phyloP scores from a whole-genome alignment of 345 rosid species.

The Gossypium turneri region DNA sequence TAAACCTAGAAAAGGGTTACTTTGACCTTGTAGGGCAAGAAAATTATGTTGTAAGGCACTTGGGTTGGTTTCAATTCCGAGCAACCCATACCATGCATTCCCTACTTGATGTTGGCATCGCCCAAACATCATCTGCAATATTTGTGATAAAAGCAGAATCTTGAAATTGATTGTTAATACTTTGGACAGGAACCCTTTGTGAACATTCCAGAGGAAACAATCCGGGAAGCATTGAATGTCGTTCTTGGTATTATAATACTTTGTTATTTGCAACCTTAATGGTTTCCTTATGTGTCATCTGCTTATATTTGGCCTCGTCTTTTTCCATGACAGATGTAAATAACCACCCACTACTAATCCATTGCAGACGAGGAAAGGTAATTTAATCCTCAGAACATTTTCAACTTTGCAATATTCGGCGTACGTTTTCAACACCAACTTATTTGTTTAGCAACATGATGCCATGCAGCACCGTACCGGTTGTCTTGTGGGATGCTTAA shows the following conservation, averaged over 20 bases:
- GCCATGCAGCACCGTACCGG: constrained; percentile 57
- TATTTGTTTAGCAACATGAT: not conserved
- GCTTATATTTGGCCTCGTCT: too few species aligned
- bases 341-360: constrained; percentile 55
- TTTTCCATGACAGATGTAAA: not conserved
- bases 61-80: too few species aligned
- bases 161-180: not conserved
- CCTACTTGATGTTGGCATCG: too few species aligned
- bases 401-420: not conserved
- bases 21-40: too few species aligned
- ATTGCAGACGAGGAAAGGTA: constrained; percentile 70
- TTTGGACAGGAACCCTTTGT: constrained; percentile 49
- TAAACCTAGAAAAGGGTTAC: too few species aligned
- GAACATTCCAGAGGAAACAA: constrained; percentile 48
- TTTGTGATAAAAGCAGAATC: not conserved
- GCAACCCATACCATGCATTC: too few species aligned
- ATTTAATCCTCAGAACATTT: not conserved
- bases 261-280: too few species aligned
- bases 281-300: too few species aligned
- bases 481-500: constrained; percentile 53
- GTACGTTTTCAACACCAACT: not conserved
- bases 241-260: constrained; percentile 34
- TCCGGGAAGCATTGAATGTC: constrained; percentile 47
- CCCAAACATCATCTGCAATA: too few species aligned
- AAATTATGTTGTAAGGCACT: too few species aligned